phyloP scores from a whole-genome alignment of 2,329 filamentous ascomycete genomes.

The Fusarium nygamai region DNA sequence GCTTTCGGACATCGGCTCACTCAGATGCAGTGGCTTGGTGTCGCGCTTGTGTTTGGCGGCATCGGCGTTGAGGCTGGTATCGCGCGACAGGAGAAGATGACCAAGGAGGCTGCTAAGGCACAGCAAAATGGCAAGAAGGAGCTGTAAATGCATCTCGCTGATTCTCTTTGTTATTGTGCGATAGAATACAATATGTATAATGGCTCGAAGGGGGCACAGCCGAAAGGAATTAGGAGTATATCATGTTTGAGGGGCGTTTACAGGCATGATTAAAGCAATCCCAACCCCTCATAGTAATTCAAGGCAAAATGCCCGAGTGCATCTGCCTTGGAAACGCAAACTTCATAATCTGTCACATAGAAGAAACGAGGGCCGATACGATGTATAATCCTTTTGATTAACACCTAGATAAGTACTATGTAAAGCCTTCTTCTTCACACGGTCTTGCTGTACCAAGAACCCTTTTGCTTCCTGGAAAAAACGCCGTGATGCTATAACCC shows the following conservation, averaged over 20 bases:
- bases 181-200: background rate
- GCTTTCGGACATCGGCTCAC: slow-evolving; percentile 91
- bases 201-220: background rate
- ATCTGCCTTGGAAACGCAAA: background rate
- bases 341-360: background rate
- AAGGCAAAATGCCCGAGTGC: background rate
- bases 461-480: slow-evolving; percentile 31
- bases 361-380: background rate
- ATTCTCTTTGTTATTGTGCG: background rate
- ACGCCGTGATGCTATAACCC: slow-evolving; percentile 38
- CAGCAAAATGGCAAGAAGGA: slow-evolving; percentile 47
- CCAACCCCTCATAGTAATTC: background rate
- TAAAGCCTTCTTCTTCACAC: slow-evolving; percentile 6
- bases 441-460: slow-evolving; percentile 20
- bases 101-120: slow-evolving; percentile 73
- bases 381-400: slow-evolving; percentile 24
- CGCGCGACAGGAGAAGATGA: slow-evolving; percentile 82
- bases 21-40: slow-evolving; percentile 92
- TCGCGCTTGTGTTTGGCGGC: slow-evolving; percentile 91
- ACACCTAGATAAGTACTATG: slow-evolving; percentile 7
- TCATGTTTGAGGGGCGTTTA: background rate
- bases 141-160: slow-evolving; percentile 19
- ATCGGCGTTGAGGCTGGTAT: slow-evolving; percentile 91
- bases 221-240: background rate
- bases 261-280: background rate